Base-by-base conservation (phyloP, 441 rosid genomes). In the Pelargonium exstipulatum region DNA sequence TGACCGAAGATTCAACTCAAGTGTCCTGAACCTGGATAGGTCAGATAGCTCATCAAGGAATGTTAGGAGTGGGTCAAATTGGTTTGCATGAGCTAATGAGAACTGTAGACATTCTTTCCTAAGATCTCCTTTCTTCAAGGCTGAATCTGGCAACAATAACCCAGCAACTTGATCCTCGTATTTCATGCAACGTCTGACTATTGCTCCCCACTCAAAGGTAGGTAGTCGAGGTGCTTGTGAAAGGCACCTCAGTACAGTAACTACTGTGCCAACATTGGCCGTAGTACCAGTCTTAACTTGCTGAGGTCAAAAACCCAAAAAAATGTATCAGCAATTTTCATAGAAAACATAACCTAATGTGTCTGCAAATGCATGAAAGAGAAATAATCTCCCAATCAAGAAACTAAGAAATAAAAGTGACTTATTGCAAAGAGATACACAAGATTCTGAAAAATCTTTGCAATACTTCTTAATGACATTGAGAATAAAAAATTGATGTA, bases 141-240 rank as follows among this genome's bases (percentile, higher is more conserved):
- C 69, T 71, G 82, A 66, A 67, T 82, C 83, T 72, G 83, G 74
- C 13, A 67, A 81, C 57, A 76, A 46, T 42, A 64, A 71, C 78
- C 67, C 77, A 46, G 78, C 72, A 53, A 73, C 65, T 73, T 84
- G 87, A 68, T 79, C 77, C 78, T 85, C 95, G 40, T 78, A 91
- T 82, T 85, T 94, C 98, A 91, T 89, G 82, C 87, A 84, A 13
- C 96, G 85, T 73, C 95, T 87, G 57, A 94, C 62, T 58, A 88
- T 83, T 58, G 88, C 85, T 66, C 92, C 95, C 96, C 96, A 94
- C 51, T 91, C 90, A 74, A 91, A 71, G 71, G 81, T 78, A 57
- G 97, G 96, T 72, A 91, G 81, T 81, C 96, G 86, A 5, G 95
- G 97, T 76, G 98, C 90, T 65, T n/a, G 79, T 64, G 90, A 84